These are phyloP conservation scores for Bocquillonia castaneifolia DNA, from an alignment of 441 rosid species.

Conservation along the genomic window DNA sequence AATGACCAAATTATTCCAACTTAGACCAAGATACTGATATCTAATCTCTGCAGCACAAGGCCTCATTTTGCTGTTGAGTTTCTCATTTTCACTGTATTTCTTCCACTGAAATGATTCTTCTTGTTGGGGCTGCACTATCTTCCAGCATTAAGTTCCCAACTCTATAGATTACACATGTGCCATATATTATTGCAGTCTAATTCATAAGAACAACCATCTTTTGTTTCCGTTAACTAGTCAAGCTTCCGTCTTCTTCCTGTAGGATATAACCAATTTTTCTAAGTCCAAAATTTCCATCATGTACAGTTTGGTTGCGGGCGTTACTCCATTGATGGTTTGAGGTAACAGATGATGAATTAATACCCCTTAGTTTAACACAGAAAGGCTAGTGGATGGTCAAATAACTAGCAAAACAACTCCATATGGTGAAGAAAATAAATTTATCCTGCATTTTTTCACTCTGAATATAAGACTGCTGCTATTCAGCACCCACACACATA, in stretches of 20 bases:
- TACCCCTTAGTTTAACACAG: background rate
- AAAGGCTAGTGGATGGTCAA: background rate
- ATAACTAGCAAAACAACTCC: background rate
- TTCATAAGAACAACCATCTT: background rate
- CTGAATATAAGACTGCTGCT: too few relatives aligned
- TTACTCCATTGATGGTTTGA: background rate
- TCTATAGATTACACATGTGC: background rate
- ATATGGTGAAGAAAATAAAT: background rate
- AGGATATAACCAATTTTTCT: background rate
- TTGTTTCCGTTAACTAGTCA: constrained; percentile 3
- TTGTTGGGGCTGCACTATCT: background rate
- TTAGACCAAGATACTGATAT: too few relatives aligned
- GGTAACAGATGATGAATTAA: background rate
- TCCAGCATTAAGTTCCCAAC: background rate
- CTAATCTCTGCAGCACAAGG: background rate
- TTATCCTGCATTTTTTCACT: background rate
- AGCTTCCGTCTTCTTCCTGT: background rate
- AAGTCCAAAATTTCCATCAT: background rate
- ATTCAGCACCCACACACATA: too few relatives aligned
- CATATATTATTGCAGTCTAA: background rate
- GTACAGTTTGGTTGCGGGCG: background rate
- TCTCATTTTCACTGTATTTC: background rate
- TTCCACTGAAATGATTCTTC: background rate
- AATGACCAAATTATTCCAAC: too few relatives aligned
- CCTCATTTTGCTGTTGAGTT: constrained; percentile 6